These are phyloP conservation scores for Adansonia madagascariensis DNA, from an alignment of 441 rosid genomes.

Conservation along the genomic window DNA sequence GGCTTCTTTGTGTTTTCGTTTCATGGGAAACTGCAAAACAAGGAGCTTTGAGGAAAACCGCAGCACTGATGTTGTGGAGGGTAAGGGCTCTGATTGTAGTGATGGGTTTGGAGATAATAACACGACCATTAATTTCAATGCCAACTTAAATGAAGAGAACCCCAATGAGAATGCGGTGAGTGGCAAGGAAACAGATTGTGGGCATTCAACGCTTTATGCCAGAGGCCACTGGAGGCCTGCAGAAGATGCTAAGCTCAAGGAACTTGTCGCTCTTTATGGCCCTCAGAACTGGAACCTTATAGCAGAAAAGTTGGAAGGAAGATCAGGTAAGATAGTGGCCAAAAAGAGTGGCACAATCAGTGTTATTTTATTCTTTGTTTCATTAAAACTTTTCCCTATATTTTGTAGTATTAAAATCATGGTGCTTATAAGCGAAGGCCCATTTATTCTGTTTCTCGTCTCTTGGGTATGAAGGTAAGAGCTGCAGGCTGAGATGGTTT, in stretches of 20 bases:
- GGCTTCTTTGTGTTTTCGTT: constrained; percentile 39
- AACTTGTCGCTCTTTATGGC: constrained; percentile 78
- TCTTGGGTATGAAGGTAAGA: constrained; percentile 54
- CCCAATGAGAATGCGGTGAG: constrained; percentile 29
- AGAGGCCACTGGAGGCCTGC: constrained; percentile 95
- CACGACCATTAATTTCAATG: constrained; percentile 36
- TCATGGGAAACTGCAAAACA: constrained; percentile 21
- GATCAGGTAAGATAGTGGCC: constrained; percentile 65
- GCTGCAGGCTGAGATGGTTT: constrained; percentile 87
- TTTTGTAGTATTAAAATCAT: not conserved
- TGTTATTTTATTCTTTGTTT: not conserved
- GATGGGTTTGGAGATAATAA: constrained; percentile 40
- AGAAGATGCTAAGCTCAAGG: constrained; percentile 79
- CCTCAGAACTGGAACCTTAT: constrained; percentile 95
- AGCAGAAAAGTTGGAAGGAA: constrained; percentile 77
- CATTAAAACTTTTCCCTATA: not conserved
- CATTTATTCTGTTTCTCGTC: not conserved
- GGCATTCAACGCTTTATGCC: constrained; percentile 61
- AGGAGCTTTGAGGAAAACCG: constrained; percentile 28
- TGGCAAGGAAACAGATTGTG: constrained; percentile 47
- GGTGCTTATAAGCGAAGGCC: not conserved
- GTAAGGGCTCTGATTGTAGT: constrained; percentile 38
- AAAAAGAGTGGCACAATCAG: not conserved
- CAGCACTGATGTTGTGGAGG: constrained; percentile 21
- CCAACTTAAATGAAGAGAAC: constrained; percentile 36